Base-by-base conservation (phyloP, 768 basidiomycete species). In the Sistotremastrum suecicum region DNA sequence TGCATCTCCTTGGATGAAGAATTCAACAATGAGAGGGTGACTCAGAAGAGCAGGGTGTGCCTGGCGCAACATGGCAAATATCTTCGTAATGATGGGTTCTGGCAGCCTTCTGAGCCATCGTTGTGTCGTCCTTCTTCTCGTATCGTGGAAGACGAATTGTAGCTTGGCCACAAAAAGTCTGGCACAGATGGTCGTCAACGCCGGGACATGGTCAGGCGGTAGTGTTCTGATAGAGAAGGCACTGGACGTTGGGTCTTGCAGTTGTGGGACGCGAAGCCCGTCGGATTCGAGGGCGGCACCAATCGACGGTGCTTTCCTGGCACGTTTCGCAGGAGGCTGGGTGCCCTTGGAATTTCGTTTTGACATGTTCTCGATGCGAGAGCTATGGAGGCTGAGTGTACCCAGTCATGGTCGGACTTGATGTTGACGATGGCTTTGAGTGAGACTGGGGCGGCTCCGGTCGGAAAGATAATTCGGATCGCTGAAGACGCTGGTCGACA, bases 11-110 rank as follows among this genome's bases (percentile, higher is more conserved):
- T 75, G 70, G 34, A 82, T 51, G 54, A 83, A 76, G 56, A 76
- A 68, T 77, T 82, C 51, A 10, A 65, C 64, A 34, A 83, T 77
- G 10, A 80, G 61, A 11, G 69, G 71, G 48, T 75, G 69, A 5
- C 62, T 67, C 37, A 83, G 63, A 45, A 72, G 59, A 2, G 64
- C 67, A 8, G 80, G 76, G 56, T 69, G 73, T 9, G 66, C 57
- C 3, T 64, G 56, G 45, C 64, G 66, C 40, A 83, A 58, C 56
- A 72, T 68, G 9, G 66, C 56, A 50, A 80, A 77, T 7, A 82
- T 44, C 47, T 59, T 69, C 31, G 73, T 68, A 10, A 72, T 59
- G 4, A 79, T 48, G 6, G 59, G 5, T 37, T 80, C 76, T 0
- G 81, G 81, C 5, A 83, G 55, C 4, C 52, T 51, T 41, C 66